Evolutionary conservation across 768 basidiomycete species (phyloP).

Genomic region (Lenzites betulinus): DNA sequence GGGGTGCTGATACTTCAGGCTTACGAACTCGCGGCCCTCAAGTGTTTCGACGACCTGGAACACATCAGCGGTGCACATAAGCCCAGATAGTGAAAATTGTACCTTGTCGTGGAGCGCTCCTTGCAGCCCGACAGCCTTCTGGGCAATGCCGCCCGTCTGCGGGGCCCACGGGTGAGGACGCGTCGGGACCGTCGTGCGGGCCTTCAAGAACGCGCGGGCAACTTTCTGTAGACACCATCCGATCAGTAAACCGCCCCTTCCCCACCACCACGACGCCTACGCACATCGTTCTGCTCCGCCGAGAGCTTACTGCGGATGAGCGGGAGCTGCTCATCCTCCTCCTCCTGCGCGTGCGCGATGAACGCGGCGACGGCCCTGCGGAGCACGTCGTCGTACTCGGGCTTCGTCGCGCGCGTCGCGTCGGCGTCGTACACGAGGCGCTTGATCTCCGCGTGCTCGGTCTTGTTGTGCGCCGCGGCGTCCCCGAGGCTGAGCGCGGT

Average conservation of each 20-base stretch:
- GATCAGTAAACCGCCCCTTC: background rate
- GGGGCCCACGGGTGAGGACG: slow-evolving; percentile 27
- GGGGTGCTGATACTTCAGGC: slow-evolving; percentile 23
- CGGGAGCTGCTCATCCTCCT: slow-evolving; percentile 23
- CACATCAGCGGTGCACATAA: background rate
- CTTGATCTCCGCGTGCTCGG: slow-evolving; percentile 27
- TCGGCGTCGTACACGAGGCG: slow-evolving; percentile 24
- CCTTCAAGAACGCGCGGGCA: slow-evolving; percentile 23
- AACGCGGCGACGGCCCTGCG: slow-evolving; percentile 19
- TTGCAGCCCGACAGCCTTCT: slow-evolving; percentile 25
- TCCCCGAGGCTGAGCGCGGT: slow-evolving; percentile 16
- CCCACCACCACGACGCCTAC: background rate
- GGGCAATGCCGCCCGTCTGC: slow-evolving; percentile 25
- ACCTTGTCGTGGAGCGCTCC: slow-evolving; percentile 25
- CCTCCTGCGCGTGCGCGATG: slow-evolving; percentile 24
- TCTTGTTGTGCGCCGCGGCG: slow-evolving; percentile 24
- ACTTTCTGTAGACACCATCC: slow-evolving; percentile 14
- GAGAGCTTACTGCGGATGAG: slow-evolving; percentile 9
- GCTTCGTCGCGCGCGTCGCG: slow-evolving; percentile 5
- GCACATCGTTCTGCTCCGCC: slow-evolving; percentile 27
- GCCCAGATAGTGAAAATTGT: background rate
- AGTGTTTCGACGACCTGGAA: slow-evolving; percentile 22
- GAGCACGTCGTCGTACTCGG: slow-evolving; percentile 23
- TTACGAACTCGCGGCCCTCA: slow-evolving; percentile 22
- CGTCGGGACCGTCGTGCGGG: slow-evolving; percentile 24